phyloP scores from a whole-genome alignment of 2,329 filamentous ascomycete genomes.

The Colletotrichum magnum region DNA sequence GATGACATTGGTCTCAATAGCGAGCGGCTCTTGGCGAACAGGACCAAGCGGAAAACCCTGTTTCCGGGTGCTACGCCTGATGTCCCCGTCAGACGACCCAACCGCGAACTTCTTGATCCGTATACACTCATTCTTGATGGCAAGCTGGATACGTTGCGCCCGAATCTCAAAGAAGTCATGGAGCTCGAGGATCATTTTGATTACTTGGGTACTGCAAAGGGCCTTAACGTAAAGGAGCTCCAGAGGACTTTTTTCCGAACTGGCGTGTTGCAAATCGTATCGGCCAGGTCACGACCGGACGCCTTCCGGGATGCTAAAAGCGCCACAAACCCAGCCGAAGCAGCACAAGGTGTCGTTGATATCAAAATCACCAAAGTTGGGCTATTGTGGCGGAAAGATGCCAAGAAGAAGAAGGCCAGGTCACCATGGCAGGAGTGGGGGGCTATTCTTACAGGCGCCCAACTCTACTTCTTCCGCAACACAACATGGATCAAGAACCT shows the following conservation, averaged over 20 bases:
- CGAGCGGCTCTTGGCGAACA: conserved; percentile 79
- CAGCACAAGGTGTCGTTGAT: conserved; percentile 93
- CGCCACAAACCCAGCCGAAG: conserved; percentile 85
- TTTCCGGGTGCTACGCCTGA: conserved; percentile 77
- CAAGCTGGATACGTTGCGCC: conserved; percentile 85
- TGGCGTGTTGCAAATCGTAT: conserved; percentile 94
- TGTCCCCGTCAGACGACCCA: conserved; percentile 69
- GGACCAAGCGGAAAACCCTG: conserved; percentile 78
- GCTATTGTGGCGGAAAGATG: conserved; percentile 92
- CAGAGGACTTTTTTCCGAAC: conserved; percentile 93
- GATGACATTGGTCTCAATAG: conserved; percentile 87
- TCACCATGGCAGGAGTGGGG: conserved; percentile 99
- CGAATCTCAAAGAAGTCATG: conserved; percentile 92
- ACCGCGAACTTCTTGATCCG: conserved; percentile 91
- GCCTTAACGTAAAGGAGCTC: conserved; percentile 83
- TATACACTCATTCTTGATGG: conserved; percentile 95
- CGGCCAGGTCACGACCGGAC: conserved; percentile 91
- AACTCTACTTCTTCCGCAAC: conserved; percentile 97
- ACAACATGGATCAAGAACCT: conserved; percentile 92
- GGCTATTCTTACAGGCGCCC: conserved; percentile 94
- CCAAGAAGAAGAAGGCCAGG: conserved; percentile 92
- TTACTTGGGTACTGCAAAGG: conserved; percentile 83
- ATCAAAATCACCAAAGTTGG: conserved; percentile 98
- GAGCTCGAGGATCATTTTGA: conserved; percentile 92
- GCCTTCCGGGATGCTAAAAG: conserved; percentile 94